Conservation (phyloP, 2,329 filamentous ascomycete species). For the Fusarium oxysporum region DNA sequence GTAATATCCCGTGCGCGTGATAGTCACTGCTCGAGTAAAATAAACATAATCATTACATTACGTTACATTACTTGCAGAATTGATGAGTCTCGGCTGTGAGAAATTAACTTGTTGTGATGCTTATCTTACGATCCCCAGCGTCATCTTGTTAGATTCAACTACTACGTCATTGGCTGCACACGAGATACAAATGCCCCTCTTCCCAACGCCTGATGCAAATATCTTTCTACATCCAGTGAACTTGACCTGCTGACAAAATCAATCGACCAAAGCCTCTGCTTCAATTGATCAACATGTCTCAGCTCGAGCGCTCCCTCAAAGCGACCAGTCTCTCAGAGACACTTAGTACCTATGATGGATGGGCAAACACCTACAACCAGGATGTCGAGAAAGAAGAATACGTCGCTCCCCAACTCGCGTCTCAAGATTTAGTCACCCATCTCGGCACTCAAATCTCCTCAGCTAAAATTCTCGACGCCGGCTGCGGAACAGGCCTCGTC, state of each 20-base stretch:
- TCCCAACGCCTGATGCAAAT: neutral
- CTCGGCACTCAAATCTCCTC: conserved; percentile 14
- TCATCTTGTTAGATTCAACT: neutral
- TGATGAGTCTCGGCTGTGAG: neutral
- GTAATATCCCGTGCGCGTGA: neutral
- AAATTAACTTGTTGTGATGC: neutral
- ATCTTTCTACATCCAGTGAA: neutral
- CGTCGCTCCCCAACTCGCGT: conserved; percentile 53
- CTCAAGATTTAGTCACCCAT: conserved; percentile 45
- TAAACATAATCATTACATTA: accelerated
- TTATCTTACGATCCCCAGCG: neutral
- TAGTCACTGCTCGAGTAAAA: neutral
- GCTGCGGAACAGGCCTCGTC: conserved; percentile 64
- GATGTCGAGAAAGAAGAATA: conserved; percentile 50
- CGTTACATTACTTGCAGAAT: neutral
- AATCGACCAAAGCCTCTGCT: too few species aligned
- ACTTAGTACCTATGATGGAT: conserved; percentile 38
- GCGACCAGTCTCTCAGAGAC: conserved; percentile 19
- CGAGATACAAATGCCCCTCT: accelerated
- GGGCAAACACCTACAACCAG: conserved; percentile 46
- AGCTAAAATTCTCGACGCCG: conserved; percentile 58
- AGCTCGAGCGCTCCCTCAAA: conserved; percentile 15
- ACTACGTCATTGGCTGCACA: neutral
- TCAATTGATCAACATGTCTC: neutral
- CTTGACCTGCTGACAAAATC: too few species aligned